Evolutionary conservation across 1,139 yeast genomes (phyloP).

Genomic region (Oligophagozyma castellii): DNA sequence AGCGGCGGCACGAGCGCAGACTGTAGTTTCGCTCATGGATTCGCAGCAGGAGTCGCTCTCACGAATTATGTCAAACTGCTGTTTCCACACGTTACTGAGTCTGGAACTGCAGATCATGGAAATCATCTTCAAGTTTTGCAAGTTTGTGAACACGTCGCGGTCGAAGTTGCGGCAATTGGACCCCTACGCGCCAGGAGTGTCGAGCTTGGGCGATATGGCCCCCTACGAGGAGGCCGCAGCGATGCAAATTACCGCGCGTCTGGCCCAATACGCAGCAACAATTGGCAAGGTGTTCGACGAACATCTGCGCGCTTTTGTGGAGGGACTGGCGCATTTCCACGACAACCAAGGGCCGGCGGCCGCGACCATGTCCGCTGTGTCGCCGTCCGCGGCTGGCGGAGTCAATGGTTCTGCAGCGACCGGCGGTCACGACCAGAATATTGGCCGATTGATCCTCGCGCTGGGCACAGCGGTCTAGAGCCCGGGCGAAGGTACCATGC

Average conservation of each 20-base stretch:
- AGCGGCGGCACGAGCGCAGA: neutral
- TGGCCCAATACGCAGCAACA: slow-evolving; percentile 6
- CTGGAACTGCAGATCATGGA: slow-evolving; percentile 21
- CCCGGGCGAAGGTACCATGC: too few relatives aligned
- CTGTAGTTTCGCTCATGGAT: slow-evolving; percentile 11
- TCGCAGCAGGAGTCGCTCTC: slow-evolving; percentile 17
- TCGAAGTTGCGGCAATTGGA: slow-evolving; percentile 10
- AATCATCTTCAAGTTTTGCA: slow-evolving; percentile 20
- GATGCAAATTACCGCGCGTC: slow-evolving; percentile 5
- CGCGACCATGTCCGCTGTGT: too few relatives aligned
- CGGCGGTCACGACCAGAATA: too few relatives aligned
- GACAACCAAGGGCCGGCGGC: too few relatives aligned
- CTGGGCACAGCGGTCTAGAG: too few relatives aligned
- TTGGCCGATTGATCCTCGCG: too few relatives aligned
- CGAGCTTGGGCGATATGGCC: too few relatives aligned
- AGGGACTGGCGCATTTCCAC: slow-evolving; percentile 7
- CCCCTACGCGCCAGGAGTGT: too few relatives aligned
- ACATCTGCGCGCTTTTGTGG: slow-evolving; percentile 10
- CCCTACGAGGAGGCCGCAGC: slow-evolving; percentile 12
- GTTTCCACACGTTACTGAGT: slow-evolving; percentile 13
- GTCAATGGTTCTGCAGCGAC: too few relatives aligned
- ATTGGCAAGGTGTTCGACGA: slow-evolving; percentile 8
- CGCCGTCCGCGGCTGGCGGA: too few relatives aligned
- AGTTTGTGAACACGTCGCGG: slow-evolving; percentile 17
- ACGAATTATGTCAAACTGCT: slow-evolving; percentile 19